Evolutionary conservation across 2,329 filamentous ascomycete genomes (phyloP), one percentile per base, ranked within the genome.

Genomic region (Fusarium anthophilum): DNA sequence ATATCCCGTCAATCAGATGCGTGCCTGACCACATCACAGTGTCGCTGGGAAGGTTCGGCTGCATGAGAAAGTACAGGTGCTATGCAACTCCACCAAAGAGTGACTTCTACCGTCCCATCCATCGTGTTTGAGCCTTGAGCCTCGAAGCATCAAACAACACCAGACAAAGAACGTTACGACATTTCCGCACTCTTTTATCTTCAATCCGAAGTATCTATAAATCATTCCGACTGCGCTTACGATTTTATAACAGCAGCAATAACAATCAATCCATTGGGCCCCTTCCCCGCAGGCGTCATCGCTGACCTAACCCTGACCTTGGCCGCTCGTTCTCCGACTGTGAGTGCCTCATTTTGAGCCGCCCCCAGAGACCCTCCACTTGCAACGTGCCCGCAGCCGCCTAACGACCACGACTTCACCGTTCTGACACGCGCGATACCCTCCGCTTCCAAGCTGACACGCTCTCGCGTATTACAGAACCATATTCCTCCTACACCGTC

Each of bases 241-340:
- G 53, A 55, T 69, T 63, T 53, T 71, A 59, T 61, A 43, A 62
- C 61, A 56, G 55, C 51, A 72, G 61, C 67, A 66, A 66, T 70
- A 70, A 70, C 65, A 57, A 68, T 47, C 63, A 63, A 61, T 53
- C 69, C 65, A 66, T 71, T 56, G 63, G 67, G 72, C 63, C 63
- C 68, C 69, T 70, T 73, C 68, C 78, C 78, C 78, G 78, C 80
- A 79, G 80, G 76, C 81, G 81, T 82, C 80, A 82, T 81, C 78
- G 80, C 81, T 82, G 81, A 82, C 81, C 80, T 82, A 82, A 81
- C 79, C 80, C 79, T 80, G 76, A 79, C 64, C 75, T 75, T 79
- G 75, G 74, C 76, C 76, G 74, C 72, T 74, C 76, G 74, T 64
- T 75, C 72, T 74, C 75, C 68, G 73, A 79, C 74, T 79, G 76